phyloP scores from a whole-genome alignment of 2,329 filamentous ascomycete genomes.

The Epichloe typhina region DNA sequence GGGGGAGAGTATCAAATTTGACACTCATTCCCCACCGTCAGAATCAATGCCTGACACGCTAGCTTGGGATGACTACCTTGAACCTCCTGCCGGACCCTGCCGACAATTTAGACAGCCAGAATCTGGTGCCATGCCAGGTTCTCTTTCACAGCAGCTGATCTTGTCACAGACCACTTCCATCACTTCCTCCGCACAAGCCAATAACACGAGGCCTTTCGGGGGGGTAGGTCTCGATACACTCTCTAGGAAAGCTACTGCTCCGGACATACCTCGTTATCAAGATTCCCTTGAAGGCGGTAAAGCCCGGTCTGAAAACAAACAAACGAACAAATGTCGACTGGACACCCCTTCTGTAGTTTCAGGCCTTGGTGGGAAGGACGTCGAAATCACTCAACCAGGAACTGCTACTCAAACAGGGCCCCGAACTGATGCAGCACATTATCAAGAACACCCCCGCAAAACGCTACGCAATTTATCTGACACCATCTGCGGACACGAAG shows the following conservation, averaged over 20 bases:
- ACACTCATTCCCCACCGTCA: constrained; percentile 16
- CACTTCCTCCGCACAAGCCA: constrained; percentile 34
- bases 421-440: constrained; percentile 9
- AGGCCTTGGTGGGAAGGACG: constrained; percentile 6
- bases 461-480: constrained; percentile 34
- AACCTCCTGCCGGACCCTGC: constrained; percentile 22
- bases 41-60: constrained; percentile 43
- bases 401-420: constrained; percentile 17
- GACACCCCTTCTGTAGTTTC: constrained; percentile 15
- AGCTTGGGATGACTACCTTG: constrained; percentile 32
- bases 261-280: constrained; percentile 19
- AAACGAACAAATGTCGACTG: constrained; percentile 8
- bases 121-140: constrained; percentile 25
- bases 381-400: constrained; percentile 8
- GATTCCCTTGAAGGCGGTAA: constrained; percentile 15
- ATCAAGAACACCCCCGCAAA: constrained; percentile 16
- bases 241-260: constrained; percentile 1
- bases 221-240: constrained; percentile 45
- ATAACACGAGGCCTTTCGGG: constrained; percentile 41
- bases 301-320: not conserved
- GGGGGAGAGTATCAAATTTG: constrained; percentile 11
- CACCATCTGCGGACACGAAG: constrained; percentile 46
- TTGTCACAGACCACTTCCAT: constrained; percentile 40
- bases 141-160: constrained; percentile 37
- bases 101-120: constrained; percentile 1